Evolutionary conservation across 768 basidiomycete species (phyloP).

Genomic region (Russula olivacea): DNA sequence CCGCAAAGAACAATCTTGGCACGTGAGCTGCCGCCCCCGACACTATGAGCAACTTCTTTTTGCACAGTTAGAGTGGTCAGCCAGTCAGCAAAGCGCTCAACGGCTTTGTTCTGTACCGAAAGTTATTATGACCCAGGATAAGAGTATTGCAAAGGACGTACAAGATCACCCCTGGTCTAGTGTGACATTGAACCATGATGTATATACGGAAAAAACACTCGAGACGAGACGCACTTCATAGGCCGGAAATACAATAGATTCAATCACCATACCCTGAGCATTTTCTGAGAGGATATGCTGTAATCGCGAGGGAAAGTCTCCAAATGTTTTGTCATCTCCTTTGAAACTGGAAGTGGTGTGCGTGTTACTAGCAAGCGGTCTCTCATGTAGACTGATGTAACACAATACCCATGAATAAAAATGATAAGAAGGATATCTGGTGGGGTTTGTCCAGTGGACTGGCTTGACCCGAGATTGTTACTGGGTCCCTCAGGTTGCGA

Average conservation of each 20-base stretch:
- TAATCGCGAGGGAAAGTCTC: constrained; percentile 71
- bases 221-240: constrained; percentile 59
- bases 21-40: constrained; percentile 62
- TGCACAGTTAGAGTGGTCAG: constrained; percentile 84
- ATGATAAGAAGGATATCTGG: constrained; percentile 55
- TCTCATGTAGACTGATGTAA: constrained; percentile 24
- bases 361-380: not conserved
- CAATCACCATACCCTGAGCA: constrained; percentile 49
- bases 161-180: constrained; percentile 87
- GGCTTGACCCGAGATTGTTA: not conserved
- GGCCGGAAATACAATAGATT: constrained; percentile 79
- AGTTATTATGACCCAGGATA: not conserved
- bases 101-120: constrained; percentile 39
- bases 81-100: constrained; percentile 87
- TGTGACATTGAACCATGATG: not conserved
- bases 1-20: constrained; percentile 84
- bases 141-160: constrained; percentile 35
- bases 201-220: constrained; percentile 2
- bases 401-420: constrained; percentile 68
- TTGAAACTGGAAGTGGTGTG: constrained; percentile 39
- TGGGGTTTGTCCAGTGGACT: constrained; percentile 21
- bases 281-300: constrained; percentile 70
- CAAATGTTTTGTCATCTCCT: constrained; percentile 66
- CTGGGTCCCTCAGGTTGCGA: not conserved
- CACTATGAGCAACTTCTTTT: constrained; percentile 70